These are phyloP conservation scores for Dimocarpus longan DNA, from an alignment of 345 rosid species.

Conservation along the genomic window DNA sequence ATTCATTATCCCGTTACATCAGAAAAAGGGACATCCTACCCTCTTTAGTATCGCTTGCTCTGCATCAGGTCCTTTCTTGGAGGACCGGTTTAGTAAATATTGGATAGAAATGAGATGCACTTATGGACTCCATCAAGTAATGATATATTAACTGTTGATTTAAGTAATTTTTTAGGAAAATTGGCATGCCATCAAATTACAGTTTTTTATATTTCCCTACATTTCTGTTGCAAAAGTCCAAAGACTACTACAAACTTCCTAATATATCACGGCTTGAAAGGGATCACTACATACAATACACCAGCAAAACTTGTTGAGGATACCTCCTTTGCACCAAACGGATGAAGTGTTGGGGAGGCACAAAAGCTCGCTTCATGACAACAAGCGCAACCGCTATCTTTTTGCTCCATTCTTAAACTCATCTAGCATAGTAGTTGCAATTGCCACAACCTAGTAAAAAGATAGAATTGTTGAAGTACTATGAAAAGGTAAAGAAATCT, in stretches of 20 bases:
- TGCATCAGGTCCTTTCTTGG: slow-evolving; percentile 78
- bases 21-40: slow-evolving; percentile 43
- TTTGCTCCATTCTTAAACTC: slow-evolving; percentile 76
- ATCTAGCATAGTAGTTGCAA: slow-evolving; percentile 76
- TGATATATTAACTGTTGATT: background rate
- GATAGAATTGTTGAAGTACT: background rate
- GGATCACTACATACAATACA: background rate
- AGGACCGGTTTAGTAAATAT: slow-evolving; percentile 48
- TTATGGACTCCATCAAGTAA: background rate
- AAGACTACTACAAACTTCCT: background rate
- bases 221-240: background rate
- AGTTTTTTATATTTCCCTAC: background rate
- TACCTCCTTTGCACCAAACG: slow-evolving; percentile 84
- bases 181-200: background rate
- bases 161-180: background rate
- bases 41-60: slow-evolving; percentile 78
- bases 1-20: slow-evolving; percentile 16
- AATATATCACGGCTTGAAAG: background rate
- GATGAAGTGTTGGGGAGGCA: slow-evolving; percentile 85
- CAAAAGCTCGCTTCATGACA: slow-evolving; percentile 87
- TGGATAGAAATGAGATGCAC: background rate
- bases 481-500: background rate
- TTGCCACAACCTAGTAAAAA: slow-evolving; percentile 58
- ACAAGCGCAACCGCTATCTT: slow-evolving; percentile 82
- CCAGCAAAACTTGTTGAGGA: background rate